Evolutionary conservation across 129 eudicot species (phyloP).

Genomic region (Arctium lappa): DNA sequence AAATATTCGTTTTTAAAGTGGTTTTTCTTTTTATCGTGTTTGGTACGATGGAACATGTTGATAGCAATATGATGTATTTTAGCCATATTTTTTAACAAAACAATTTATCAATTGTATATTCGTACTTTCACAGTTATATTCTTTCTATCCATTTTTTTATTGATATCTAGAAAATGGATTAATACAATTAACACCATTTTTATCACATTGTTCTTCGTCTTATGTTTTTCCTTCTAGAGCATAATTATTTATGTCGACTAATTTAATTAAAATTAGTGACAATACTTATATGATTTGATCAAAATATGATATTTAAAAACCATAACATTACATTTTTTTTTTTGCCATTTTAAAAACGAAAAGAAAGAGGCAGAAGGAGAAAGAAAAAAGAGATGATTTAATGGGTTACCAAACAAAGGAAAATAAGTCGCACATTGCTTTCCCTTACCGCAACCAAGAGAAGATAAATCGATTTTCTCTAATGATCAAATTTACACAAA

Average conservation of each 20-base stretch:
- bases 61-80: no score
- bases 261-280: background rate
- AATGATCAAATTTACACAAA: background rate
- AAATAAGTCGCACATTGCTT: conserved; percentile 12
- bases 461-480: conserved; percentile 2
- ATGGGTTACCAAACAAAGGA: conserved; percentile 28
- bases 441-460: conserved; percentile 25
- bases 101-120: background rate
- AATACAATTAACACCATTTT: no score
- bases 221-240: no score
- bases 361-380: background rate
- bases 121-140: background rate
- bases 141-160: no score
- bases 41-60: background rate
- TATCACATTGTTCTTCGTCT: no score
- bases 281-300: background rate
- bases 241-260: no score
- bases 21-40: background rate
- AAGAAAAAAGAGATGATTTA: conserved; percentile 11
- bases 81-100: background rate
- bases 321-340: no score
- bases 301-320: background rate
- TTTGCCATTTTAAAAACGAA: no score
- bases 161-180: no score
- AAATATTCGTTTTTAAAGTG: conserved; percentile 1